These are phyloP conservation scores for Hemisphaericaspora nanyangensis DNA, from an alignment of 805 yeast genomes.

Conservation along the genomic window DNA sequence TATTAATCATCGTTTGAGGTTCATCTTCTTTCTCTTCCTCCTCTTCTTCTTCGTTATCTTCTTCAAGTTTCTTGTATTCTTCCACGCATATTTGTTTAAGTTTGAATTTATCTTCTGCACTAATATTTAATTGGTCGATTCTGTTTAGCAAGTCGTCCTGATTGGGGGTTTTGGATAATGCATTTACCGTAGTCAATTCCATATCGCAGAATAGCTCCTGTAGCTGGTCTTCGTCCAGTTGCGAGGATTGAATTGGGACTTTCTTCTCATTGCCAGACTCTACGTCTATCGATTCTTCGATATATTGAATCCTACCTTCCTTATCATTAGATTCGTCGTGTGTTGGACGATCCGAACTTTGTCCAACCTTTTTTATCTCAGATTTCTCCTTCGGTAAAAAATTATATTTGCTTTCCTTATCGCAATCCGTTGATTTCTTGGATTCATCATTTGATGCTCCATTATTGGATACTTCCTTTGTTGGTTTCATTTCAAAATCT, in stretches of 20 bases:
- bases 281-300: background rate
- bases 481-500: background rate
- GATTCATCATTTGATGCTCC: too few relatives aligned
- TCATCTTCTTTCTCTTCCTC: slow-evolving; percentile 1
- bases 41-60: slow-evolving; percentile 3
- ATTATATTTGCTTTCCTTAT: too few relatives aligned
- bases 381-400: too few relatives aligned
- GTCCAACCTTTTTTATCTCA: too few relatives aligned
- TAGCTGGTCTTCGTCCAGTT: slow-evolving; percentile 16
- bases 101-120: slow-evolving; percentile 24
- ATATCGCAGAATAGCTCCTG: slow-evolving; percentile 31
- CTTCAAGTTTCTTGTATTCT: slow-evolving; percentile 13
- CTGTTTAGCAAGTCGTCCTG: slow-evolving; percentile 19
- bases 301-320: background rate
- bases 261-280: background rate
- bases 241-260: background rate
- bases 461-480: too few relatives aligned
- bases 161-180: slow-evolving; percentile 10
- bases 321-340: too few relatives aligned
- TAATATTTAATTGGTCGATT: slow-evolving; percentile 23
- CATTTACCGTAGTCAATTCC: slow-evolving; percentile 34
- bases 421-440: too few relatives aligned
- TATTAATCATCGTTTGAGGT: background rate
- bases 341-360: too few relatives aligned
- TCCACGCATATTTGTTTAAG: slow-evolving; percentile 21